phyloP scores from a whole-genome alignment of 495 filamentous ascomycete genomes.

The Neurospora pannonica region DNA sequence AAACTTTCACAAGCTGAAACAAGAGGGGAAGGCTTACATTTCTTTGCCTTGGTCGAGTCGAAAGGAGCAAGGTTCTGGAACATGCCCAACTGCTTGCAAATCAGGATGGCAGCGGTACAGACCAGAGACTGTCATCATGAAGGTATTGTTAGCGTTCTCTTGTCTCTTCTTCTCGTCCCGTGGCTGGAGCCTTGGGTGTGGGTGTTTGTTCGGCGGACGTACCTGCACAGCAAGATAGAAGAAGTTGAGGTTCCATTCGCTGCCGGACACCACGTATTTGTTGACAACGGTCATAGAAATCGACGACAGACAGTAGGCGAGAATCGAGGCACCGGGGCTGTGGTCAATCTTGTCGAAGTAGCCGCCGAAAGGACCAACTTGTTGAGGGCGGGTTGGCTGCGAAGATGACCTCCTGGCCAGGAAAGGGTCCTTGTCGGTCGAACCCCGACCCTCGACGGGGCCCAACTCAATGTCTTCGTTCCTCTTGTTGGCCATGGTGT shows the following conservation, averaged over 20 bases:
- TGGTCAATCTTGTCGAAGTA: slow-evolving; percentile 46
- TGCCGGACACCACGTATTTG: slow-evolving; percentile 92
- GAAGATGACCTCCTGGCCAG: slow-evolving; percentile 28
- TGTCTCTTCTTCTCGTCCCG: neutral
- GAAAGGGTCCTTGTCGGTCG: slow-evolving; percentile 47
- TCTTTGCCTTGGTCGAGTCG: slow-evolving; percentile 78
- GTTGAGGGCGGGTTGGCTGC: slow-evolving; percentile 38
- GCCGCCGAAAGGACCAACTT: slow-evolving; percentile 29
- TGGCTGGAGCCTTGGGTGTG: neutral
- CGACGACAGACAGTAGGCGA: slow-evolving; percentile 87
- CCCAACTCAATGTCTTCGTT: slow-evolving; percentile 70
- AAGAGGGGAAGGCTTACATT: slow-evolving; percentile 48
- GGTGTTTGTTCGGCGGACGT: slow-evolving; percentile 11
- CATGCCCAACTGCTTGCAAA: slow-evolving; percentile 70
- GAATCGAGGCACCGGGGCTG: slow-evolving; percentile 68
- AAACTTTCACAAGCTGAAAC: neutral
- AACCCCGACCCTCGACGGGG: slow-evolving; percentile 38
- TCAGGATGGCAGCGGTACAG: slow-evolving; percentile 80
- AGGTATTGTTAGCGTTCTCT: slow-evolving; percentile 13
- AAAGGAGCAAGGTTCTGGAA: slow-evolving; percentile 84
- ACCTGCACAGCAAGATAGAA: slow-evolving; percentile 91
- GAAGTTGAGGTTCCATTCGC: slow-evolving; percentile 93
- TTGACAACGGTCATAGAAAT: slow-evolving; percentile 99
- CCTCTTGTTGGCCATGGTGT: slow-evolving; percentile 62
- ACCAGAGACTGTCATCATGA: slow-evolving; percentile 61